A percentile compares a stretch with the other conserved stretches of the same genome.
phyloP scores from a whole-genome alignment of 1,139 yeast species.

The Lodderomyces beijingensis region DNA sequence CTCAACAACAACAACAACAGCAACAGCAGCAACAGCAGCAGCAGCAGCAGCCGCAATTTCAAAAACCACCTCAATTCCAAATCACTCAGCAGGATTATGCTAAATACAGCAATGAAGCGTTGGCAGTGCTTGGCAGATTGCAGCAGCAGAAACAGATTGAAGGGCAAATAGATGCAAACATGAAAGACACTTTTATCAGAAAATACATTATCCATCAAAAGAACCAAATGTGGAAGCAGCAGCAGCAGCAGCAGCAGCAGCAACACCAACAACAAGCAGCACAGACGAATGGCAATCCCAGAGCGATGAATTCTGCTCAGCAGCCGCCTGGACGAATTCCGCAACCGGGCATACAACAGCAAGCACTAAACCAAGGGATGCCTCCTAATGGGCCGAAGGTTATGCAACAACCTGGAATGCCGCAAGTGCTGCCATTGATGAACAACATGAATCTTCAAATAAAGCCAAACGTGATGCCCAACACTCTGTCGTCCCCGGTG shows the following conservation, averaged over 20 bases:
- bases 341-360: conserved; percentile 11
- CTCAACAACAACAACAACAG: conserved; percentile 13
- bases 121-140: conserved; percentile 32
- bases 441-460: conserved; percentile 18
- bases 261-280: conserved; percentile 13
- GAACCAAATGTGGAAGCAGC: conserved; percentile 38
- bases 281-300: conserved; percentile 12
- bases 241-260: conserved; percentile 17
- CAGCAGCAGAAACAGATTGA: conserved; percentile 39
- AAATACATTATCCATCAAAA: conserved; percentile 42
- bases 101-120: conserved; percentile 40
- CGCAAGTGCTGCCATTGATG: conserved; percentile 23
- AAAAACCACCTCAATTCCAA: conserved; percentile 33
- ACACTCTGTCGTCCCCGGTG: conserved; percentile 18
- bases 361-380: background rate
- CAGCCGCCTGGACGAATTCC: conserved; percentile 13
- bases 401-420: conserved; percentile 8
- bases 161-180: conserved; percentile 23
- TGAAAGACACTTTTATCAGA: conserved; percentile 37
- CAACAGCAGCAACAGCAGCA: conserved; percentile 14
- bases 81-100: conserved; percentile 41
- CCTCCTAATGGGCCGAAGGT: background rate
- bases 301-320: too few species aligned
- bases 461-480: conserved; percentile 18
- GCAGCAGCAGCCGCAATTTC: conserved; percentile 12